Base-by-base conservation (phyloP, 1,284 basidiomycete species). In the Tilletia walkeri region DNA sequence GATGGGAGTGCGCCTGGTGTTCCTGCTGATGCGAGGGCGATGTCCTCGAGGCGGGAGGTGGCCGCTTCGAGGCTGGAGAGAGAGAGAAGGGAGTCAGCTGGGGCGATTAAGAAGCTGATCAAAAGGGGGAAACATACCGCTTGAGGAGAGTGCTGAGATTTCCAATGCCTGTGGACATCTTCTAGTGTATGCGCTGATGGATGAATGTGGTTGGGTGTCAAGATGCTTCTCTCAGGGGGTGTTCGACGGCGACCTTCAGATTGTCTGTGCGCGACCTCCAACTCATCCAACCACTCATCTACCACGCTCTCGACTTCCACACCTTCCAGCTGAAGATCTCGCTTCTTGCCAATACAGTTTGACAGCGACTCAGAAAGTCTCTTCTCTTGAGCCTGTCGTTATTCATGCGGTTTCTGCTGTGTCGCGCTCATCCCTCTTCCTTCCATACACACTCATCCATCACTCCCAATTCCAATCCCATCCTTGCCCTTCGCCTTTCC, bases 11-110 rank as follows among this genome's bases (percentile, higher is more conserved):
- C 38, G 6, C 56, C 49, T 10, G 24, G 34, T 18, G 71, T 65
- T n/a, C 72, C 59, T 38, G 72, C 61, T 69, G 76, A 67, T 56
- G 86, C 86, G 71, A 87, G 84, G 68, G 91, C 92, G 72, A 97
- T 88, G 83, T 99, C 95, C 85, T 99, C 95, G 38, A 99, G 89
- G 68, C 95, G 89, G 67, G 93, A 94, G 7, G 94, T 95, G 2
- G 94, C 93, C 61, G 96, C 95, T 87, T 95, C 92, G 36, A 83
- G 76, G 50, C 80, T 82, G 66, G 48, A 30, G 4, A 53, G 38
- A 36, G 61, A 41, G 36, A 16, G 3, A 49, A 30, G 53, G n/a
- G 24, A 10, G n/a, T 34, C 45, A 30, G 41, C 65, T n/a, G 5
- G 16, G 50, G 34, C 18, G 12, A 36, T 14, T 20, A 3, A 36